Evolutionary conservation across 805 yeast species (phyloP), one percentile per base, ranked within the genome.

Genomic region (Candida ovalis): DNA sequence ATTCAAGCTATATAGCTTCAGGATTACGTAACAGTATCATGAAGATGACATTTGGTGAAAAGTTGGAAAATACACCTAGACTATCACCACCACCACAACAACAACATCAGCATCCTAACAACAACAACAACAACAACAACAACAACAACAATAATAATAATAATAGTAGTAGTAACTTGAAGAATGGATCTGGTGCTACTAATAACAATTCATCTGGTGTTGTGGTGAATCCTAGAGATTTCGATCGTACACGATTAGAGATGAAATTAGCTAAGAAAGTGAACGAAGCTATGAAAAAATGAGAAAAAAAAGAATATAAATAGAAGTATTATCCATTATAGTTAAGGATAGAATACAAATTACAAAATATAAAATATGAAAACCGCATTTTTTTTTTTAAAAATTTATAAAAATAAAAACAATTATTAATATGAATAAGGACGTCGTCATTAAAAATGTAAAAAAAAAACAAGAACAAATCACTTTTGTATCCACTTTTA

Each of bases 211-310:
- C n/a, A n/a, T n/a, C n/a, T n/a, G n/a, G n/a, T n/a, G n/a, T n/a
- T n/a, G n/a, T n/a, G n/a, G n/a, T n/a, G n/a, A n/a, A n/a, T 25
- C 6, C 40, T 3, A 46, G 39, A 32, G 66, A 74, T 45, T 74
- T 74, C 45, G 79, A 77, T 52, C 74, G 80, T 57, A 64, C 70
- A 15, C 60, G 82, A 43, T 49, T 78, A 49, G 83, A 78, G 54
- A 64, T 71, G 74, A 62, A 77, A 45, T 59, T 78, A 43, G 73
- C 76, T 58, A 76, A 75, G 60, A 72, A 67, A 45, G 80, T 67
- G 1, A 67, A 63, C 38, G 69, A 59, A 55, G 59, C 67, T 30
- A 52, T 72, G 55, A 69, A 61, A 44, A 57, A 61, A 18, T 24
- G 28, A 24, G 24, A 41, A 42, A 21, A 33, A 30, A 23, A 19